Base-by-base conservation (phyloP, 2,329 filamentous ascomycete species). In the Ophiostoma ips region DNA sequence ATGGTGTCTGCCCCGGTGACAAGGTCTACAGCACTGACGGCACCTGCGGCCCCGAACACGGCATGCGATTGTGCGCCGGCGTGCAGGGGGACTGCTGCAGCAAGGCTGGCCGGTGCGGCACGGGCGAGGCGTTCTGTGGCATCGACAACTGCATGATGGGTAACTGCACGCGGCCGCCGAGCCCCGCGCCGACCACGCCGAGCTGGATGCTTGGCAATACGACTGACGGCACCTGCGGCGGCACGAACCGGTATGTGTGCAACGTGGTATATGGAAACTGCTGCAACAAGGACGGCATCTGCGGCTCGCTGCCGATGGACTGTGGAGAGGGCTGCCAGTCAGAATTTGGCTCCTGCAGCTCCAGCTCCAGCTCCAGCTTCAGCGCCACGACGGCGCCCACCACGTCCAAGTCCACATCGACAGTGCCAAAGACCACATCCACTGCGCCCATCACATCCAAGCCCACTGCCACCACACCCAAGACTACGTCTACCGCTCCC, bases 281-380 rank as follows among this genome's bases (percentile, higher is more conserved):
- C 40, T 52, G 50, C 36, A 52, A 49, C 46, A 52, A 46, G 24
- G 33, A 52, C 41, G 33, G 33, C 45, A 38, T 38, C 2, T 52
- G 50, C 30, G 50, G 50, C 3, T 43, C 40, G 15, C 38, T 45
- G 38, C 44, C 50, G 24, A 28, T 8, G 7, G 46, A 52, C 31
- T 52, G 50, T 28, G 46, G 38, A 10, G 31, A 18, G 10, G 46
- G 46, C 6, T 52, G 50, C 40, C 40, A 43, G 24, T 21, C 40
- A 3, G 6, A 43, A 30, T 43, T 15, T 15, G 40, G 40, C 21
- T 9, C 7, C 7, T 43, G 40, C 40, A 30, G 21, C 3, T 15
- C 13, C 13, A 3, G 30, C 18, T 19, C 19, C 40, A n/a, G 8
- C 21, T n/a, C n/a, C 21, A 11, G 4, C 5, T 28, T 28, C 4